Conservation (phyloP, 2,329 filamentous ascomycete genomes). For the Diaporthe destruens region DNA sequence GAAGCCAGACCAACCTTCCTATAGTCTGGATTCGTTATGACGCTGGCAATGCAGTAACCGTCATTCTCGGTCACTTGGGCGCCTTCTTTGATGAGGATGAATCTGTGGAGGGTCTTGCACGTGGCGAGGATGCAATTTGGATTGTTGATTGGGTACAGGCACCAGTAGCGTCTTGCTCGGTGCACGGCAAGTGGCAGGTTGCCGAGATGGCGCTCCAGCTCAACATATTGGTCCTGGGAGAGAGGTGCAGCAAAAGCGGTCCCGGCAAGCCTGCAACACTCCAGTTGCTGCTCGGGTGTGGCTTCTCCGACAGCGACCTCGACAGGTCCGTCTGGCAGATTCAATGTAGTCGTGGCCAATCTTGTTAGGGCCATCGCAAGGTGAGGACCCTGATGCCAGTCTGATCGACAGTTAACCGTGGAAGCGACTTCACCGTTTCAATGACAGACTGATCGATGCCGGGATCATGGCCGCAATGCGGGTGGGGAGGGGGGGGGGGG, state of each 20-base stretch:
- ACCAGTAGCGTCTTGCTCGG: slow-evolving; percentile 4
- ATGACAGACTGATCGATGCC: neutral
- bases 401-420: neutral
- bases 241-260: slow-evolving; percentile 22
- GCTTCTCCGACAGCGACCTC: slow-evolving; percentile 5
- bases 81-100: neutral
- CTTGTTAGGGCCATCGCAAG: neutral
- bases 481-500: neutral
- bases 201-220: slow-evolving; percentile 22
- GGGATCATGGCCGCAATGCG: slow-evolving; percentile 18
- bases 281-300: neutral
- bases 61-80: neutral
- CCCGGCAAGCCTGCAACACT: slow-evolving; percentile 20
- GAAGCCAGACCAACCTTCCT: slow-evolving; percentile 13
- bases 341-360: neutral
- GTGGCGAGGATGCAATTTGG: slow-evolving; percentile 23
- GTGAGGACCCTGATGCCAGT: neutral
- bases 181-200: neutral
- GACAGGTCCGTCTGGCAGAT: slow-evolving; percentile 1
- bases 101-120: slow-evolving; percentile 26
- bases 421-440: neutral
- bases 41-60: slow-evolving; percentile 27
- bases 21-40: slow-evolving; percentile 15
- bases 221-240: slow-evolving; percentile 14
- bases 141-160: slow-evolving; percentile 8